Base-by-base conservation (phyloP, 441 rosid species). In the Breynia disticha region DNA sequence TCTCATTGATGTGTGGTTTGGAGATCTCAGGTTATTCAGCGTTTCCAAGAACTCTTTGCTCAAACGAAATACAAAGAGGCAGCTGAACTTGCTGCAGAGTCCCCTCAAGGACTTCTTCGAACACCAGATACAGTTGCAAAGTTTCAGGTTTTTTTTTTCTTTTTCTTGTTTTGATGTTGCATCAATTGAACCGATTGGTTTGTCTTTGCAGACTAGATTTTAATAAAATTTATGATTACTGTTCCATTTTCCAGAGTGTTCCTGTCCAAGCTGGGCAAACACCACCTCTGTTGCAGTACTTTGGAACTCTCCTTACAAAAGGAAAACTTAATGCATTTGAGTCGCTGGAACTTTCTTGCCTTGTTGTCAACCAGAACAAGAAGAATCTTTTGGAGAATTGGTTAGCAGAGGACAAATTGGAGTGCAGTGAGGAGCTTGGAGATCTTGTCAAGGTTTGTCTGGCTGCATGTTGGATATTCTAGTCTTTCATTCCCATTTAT, bases 11-110 rank as follows among this genome's bases (percentile, higher is more conserved):
- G 42, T 64, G 56, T 46, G 56, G 45, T 43, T n/a, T 73, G 42
- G 54, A 60, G 43, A 51, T 59, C 53, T 50, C 74, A 90, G 99
- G 99, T 95, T 70, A 98, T 90, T 55, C 99, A 95, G 76, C 86
- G 95, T 61, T 95, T 95, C 67, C 98, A 95, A 75, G 99, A 95
- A 71, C 70, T 90, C 51, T 95, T 95, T 81, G 85, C 99, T 65
- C 99, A 95, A 67, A 86, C 97, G 42, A 95, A 95, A 76, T 95
- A 95, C 71, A 95, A 95, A 69, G 98, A 90, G 76, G 99, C 99
- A 46, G 99, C 99, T 42, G 98, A 95, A 81, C 97, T 95, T 70
- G 99, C 99, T 67, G 99, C 99, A 49, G 99, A 95, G 67, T 90
- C 99, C 63, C 99, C 99, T 8, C 98, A 90, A 71, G 99, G 99